A percentile compares a stretch with the other conserved stretches of the same genome.
phyloP scores from a whole-genome alignment of 192 early-diverging fungal genomes.

The Coemansia sp. region DNA sequence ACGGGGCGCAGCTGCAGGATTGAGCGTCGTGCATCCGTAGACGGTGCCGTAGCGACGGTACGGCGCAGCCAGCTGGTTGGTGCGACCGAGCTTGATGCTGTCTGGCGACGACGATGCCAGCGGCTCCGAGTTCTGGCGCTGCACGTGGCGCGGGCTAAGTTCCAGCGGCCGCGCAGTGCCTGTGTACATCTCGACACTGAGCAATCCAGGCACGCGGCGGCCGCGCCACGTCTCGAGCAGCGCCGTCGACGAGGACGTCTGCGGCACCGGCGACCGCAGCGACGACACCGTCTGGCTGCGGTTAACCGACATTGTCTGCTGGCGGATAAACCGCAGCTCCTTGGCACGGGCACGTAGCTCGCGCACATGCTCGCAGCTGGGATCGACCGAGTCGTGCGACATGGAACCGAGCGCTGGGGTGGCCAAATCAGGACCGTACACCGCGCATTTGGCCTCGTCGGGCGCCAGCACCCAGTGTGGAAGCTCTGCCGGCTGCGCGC shows the following conservation, averaged over 20 bases:
- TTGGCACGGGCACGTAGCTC: slow-evolving; percentile 40
- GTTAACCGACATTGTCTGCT: slow-evolving; percentile 23
- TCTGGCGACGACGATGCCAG: slow-evolving; percentile 22
- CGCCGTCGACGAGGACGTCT: slow-evolving; percentile 8
- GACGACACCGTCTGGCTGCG: slow-evolving; percentile 16
- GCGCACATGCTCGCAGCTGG: slow-evolving; percentile 35
- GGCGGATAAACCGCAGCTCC: slow-evolving; percentile 38
- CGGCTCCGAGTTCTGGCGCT: slow-evolving; percentile 8
- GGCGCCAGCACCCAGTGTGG: slow-evolving; percentile 34
- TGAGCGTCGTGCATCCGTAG: slow-evolving; percentile 35
- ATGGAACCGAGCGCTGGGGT: not conserved
- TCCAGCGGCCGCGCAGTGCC: slow-evolving; percentile 22
- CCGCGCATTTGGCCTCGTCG: slow-evolving; percentile 37
- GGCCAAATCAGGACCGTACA: slow-evolving; percentile 23
- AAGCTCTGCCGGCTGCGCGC: slow-evolving; percentile 30
- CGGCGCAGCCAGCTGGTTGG: slow-evolving; percentile 30
- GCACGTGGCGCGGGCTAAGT: not conserved
- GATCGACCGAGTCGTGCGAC: slow-evolving; percentile 13
- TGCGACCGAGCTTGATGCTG: not conserved
- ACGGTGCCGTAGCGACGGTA: slow-evolving; percentile 49
- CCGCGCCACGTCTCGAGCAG: slow-evolving; percentile 43
- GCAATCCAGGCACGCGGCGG: slow-evolving; percentile 36
- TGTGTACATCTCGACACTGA: slow-evolving; percentile 24
- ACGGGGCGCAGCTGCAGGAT: not conserved
- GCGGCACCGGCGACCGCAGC: slow-evolving; percentile 1